phyloP scores from a whole-genome alignment of 495 filamentous ascomycete species.

The Talaromyces adpressus region DNA sequence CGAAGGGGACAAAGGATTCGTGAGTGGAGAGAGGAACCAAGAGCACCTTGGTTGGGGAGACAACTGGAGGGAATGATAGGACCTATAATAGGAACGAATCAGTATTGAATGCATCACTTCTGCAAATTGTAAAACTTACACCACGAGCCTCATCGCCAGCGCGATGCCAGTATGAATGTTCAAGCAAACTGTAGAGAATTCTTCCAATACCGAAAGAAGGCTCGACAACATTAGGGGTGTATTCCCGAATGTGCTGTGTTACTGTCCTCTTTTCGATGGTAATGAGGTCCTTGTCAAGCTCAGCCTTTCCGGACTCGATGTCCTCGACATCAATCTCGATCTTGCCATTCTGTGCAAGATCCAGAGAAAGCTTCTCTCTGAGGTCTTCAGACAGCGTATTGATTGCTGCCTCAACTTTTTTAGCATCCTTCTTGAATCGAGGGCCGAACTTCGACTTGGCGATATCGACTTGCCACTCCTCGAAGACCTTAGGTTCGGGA shows the following conservation, averaged over 20 bases:
- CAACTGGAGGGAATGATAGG: constrained; percentile 56
- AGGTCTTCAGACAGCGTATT: constrained; percentile 60
- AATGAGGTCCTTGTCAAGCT: constrained; percentile 63
- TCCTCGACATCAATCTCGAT: constrained; percentile 59
- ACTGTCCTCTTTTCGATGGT: constrained; percentile 64
- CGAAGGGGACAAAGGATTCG: constrained; percentile 49
- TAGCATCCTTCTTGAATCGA: constrained; percentile 70
- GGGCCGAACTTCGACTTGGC: constrained; percentile 81
- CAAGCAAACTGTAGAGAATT: constrained; percentile 69
- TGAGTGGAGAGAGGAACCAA: constrained; percentile 59
- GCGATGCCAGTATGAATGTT: constrained; percentile 74
- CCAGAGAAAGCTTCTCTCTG: constrained; percentile 60
- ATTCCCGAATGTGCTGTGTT: constrained; percentile 64
- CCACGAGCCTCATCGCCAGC: constrained; percentile 56
- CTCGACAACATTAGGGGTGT: constrained; percentile 79
- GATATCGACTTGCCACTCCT: constrained; percentile 69
- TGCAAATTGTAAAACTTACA: constrained; percentile 35
- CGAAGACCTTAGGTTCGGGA: constrained; percentile 57
- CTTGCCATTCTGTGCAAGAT: constrained; percentile 59
- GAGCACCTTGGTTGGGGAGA: constrained; percentile 65
- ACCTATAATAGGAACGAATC: constrained; percentile 32
- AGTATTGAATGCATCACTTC: neutral
- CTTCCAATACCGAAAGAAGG: constrained; percentile 81
- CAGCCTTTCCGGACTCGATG: constrained; percentile 57
- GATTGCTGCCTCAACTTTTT: constrained; percentile 63